Evolutionary conservation across 2,329 filamentous ascomycete species (phyloP), one percentile per base, ranked within the genome.

Genomic region (Aspergillus fumigatus): DNA sequence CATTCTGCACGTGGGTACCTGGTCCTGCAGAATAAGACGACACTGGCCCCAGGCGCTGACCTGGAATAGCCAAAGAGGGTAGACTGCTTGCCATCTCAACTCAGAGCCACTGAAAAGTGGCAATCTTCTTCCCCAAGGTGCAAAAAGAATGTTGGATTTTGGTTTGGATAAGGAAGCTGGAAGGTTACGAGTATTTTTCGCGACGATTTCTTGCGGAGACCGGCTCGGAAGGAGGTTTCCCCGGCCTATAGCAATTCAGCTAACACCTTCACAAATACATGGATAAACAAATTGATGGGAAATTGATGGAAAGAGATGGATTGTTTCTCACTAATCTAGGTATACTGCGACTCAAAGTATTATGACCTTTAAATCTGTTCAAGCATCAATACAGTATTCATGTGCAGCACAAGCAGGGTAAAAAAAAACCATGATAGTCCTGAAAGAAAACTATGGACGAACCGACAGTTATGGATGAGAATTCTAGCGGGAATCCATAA

Each of bases 1-100:
- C 81, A 61, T 88, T 81, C 75, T 90, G 83, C 62, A 96, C 80
- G 73, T 97, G 91, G 0, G 92, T 96, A 62, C 93, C 94, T 10
- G 89, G 80, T 14, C 93, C 93, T 27, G 91, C 83, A 43, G 82
- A 76, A 74, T 88, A 92, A 63, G 85, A 83, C 54, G 82, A 79
- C 19, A 81, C 75, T 19, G 87, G 77, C 29, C 89, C 92, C 43
- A 99, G 84, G 48, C 86, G 77, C 71, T 94, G 89, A 70, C 94
- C 94, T 10, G 94, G 94, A 50, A 95, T 82, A 54, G 88, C 89
- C 64, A 91, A 58, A 25, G 66, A 58, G n/a, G 76, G 74, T 26
- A 77, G 59, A 3, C 70, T 56, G 50, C 62, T 64, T 57, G 65
- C 55, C 70, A 73, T 75, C 56, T 49, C 56, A 40, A 51, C 32